Evolutionary conservation across 176 grass and related monocot species (phyloP).

Genomic region (Triticum monococcum): DNA sequence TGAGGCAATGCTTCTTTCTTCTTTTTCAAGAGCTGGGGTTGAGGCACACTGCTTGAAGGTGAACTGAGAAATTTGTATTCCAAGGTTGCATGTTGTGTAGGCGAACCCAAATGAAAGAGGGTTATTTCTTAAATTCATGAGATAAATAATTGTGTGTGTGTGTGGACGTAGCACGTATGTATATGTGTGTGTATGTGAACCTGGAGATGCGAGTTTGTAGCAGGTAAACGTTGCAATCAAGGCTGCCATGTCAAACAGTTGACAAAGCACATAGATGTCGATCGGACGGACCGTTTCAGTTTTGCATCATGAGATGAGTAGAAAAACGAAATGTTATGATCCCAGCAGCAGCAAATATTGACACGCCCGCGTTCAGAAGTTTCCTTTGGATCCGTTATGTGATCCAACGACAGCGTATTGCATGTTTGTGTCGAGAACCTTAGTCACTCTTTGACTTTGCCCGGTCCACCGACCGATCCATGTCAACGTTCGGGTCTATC

Average conservation of each 20-base stretch:
- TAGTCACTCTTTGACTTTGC: background rate
- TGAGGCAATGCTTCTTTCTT: background rate
- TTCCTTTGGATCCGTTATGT: background rate
- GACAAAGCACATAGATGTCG: background rate
- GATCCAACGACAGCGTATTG: background rate
- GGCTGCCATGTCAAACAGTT: constrained; percentile 24
- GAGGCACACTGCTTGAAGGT: background rate
- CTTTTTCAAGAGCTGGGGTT: background rate
- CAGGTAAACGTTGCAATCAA: constrained; percentile 36
- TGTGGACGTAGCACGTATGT: background rate
- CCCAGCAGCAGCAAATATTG: constrained; percentile 7
- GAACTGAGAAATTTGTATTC: background rate
- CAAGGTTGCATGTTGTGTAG: background rate
- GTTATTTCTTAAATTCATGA: too few species aligned
- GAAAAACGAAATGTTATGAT: background rate
- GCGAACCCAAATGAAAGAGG: background rate
- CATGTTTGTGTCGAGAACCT: background rate
- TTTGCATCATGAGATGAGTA: background rate
- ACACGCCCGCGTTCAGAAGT: background rate
- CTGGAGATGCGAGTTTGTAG: background rate
- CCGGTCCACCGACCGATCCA: background rate
- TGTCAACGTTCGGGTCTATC: background rate
- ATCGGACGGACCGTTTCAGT: background rate
- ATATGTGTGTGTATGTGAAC: background rate
- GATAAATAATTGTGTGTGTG: background rate